Percentiles rank a stretch among this genome's conserved stretches.
These are phyloP conservation scores for Macrolepiota albuminosa DNA, from an alignment of 768 basidiomycete genomes.

Conservation along the genomic window DNA sequence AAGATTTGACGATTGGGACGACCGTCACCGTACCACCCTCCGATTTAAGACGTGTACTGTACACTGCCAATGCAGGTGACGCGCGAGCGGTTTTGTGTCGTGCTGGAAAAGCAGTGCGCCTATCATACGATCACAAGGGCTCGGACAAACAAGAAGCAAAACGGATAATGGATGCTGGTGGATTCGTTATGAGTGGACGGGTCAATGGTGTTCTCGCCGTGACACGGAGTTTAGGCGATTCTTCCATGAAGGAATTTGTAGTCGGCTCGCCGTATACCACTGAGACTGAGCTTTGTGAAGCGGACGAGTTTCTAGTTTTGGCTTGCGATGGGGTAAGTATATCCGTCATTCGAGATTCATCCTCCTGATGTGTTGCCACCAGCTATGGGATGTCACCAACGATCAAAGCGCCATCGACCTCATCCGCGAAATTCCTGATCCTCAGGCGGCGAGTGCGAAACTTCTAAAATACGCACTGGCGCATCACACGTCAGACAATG, in stretches of 20 bases:
- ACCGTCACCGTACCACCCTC: conserved; percentile 40
- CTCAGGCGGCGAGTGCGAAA: conserved; percentile 74
- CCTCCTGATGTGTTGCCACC: conserved; percentile 9
- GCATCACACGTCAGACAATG: conserved; percentile 92
- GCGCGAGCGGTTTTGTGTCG: conserved; percentile 93
- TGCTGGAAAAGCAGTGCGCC: conserved; percentile 80
- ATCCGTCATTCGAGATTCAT: not conserved
- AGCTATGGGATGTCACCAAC: conserved; percentile 96
- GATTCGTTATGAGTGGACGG: conserved; percentile 97
- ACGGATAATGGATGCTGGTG: conserved; percentile 95
- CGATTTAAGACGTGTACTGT: conserved; percentile 70
- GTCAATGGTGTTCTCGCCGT: conserved; percentile 98
- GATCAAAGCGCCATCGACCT: conserved; percentile 91
- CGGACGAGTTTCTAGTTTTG: conserved; percentile 92
- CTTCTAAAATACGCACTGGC: conserved; percentile 81
- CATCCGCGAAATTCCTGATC: conserved; percentile 64
- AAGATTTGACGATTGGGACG: conserved; percentile 24
- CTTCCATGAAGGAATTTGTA: conserved; percentile 99
- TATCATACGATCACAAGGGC: conserved; percentile 99
- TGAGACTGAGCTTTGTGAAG: conserved; percentile 86
- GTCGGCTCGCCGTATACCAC: conserved; percentile 98
- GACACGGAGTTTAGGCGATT: conserved; percentile 92
- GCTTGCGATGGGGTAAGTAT: conserved; percentile 93
- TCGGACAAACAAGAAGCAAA: conserved; percentile 96
- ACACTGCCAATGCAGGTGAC: conserved; percentile 96